Evolutionary conservation across 768 basidiomycete species (phyloP), one percentile per base, ranked within the genome.

Genomic region (Mycena indigotica): DNA sequence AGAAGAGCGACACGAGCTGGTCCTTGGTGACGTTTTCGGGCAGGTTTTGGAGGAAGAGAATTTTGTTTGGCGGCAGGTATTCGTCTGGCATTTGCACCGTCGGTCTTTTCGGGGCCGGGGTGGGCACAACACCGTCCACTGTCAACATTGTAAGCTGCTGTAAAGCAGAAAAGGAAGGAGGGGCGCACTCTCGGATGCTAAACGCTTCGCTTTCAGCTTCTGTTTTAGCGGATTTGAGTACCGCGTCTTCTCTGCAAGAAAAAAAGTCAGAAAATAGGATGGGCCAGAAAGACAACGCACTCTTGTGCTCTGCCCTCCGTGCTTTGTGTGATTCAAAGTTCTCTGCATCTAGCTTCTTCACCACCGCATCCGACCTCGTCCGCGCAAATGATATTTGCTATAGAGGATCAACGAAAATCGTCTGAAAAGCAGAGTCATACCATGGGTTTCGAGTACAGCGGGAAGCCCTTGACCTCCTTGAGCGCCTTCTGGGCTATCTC

Each of bases 51-150:
- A 99, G 72, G 84, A 99, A 99, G 51, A 99, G 83, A 73, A 98
- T 96, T 73, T 95, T 95, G 88, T 99, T 99, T 35, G 97, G 96
- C 2, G 97, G 97, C 5, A 99, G 84, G 73, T 98, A 98, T 73
- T 99, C 97, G 87, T 99, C 97, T 38, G 96, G 95, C 94, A 98
- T 97, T 71, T 95, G 93, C 58, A 97, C 89, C 63, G 87, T 85
- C 23, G 91, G 91, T 40, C 91, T 84, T 73, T 87, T 92, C 19
- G 89, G 74, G 28, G 82, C 84, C 10, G 91, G 84, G 4, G 78
- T 74, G 5, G 88, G 79, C 3, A 84, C 76, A 25, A 80, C 83
- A 24, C 90, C 89, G 46, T 90, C 90, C 70, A 87, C 90, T 89
- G 60, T 32, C 13, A 26, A 21, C 46, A 21, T 55, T 8, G 28